Base-by-base conservation (phyloP, 2,329 filamentous ascomycete genomes). In the Clarireedia sp. region DNA sequence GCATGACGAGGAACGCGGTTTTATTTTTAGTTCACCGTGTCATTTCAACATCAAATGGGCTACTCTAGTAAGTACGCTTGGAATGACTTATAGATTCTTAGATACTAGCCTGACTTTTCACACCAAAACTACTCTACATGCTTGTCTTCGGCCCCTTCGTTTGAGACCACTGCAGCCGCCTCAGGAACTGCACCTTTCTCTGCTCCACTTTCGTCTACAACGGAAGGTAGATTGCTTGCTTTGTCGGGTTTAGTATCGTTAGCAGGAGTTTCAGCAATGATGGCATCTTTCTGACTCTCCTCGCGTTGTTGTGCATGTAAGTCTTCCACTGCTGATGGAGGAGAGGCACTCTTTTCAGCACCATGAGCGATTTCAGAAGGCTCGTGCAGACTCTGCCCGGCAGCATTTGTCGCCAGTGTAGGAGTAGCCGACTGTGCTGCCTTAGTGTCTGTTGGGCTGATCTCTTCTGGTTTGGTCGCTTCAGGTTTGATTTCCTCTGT, bases 401-500 rank as follows among this genome's bases (percentile, higher is more conserved):
- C 60, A 3, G 51, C 64, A 29, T 67, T 68, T 17, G 64, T 63
- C 7, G 62, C 61, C 24, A 66, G 53, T 1, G 59, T 59, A 46
- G 62, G 60, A 17, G 59, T 59, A 44, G 61, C 56, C 24, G 62
- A 62, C 33, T 61, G 26, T 2, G 38, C 43, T 24, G 60, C 59
- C 47, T 65, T 64, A 5, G 45, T 56, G 6, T 23, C 23, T 9
- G 37, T n/a, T 16, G 29, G n/a, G 17, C 36, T 16, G 6, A 41
- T 23, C 29, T 57, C 48, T 14, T 61, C 50, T 17, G 59, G 54
- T 12, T 63, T 41, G 16, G n/a, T 17, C 7, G 10, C 38, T 41
- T 16, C 3, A 5, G 10, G 9, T 33, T 33, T 33, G 12, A 37
- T 48, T 12, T 21, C 8, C 3, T 48, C 44, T 16, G 51, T 19